phyloP scores from a whole-genome alignment of 2,329 filamentous ascomycete genomes.

The Fusarium citri region DNA sequence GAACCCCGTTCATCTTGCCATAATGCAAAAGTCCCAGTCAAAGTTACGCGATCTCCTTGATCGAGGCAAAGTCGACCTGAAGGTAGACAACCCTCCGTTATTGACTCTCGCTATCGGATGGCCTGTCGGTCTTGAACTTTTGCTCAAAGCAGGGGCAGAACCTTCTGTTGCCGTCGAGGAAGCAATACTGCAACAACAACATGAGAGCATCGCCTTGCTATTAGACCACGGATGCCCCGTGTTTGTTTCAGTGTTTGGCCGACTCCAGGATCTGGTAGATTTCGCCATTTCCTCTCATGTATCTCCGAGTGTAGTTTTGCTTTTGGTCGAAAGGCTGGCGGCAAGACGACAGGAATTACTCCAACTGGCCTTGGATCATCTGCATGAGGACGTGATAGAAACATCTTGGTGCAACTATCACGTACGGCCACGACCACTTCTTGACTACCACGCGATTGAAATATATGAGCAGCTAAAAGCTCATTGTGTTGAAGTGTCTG shows the following conservation, averaged over 20 bases:
- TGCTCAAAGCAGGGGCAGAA: neutral
- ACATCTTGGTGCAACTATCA: neutral
- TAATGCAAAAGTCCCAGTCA: fast-evolving
- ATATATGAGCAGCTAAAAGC: fast-evolving
- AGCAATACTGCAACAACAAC: neutral
- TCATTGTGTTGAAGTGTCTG: fast-evolving
- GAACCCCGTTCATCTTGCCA: neutral
- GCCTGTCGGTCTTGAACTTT: fast-evolving
- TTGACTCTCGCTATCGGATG: fast-evolving
- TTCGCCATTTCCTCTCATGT: fast-evolving
- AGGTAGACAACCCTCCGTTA: fast-evolving
- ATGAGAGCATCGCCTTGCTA: fast-evolving
- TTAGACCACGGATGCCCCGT: fast-evolving
- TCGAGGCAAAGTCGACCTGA: fast-evolving
- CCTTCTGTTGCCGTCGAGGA: fast-evolving
- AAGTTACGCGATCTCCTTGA: fast-evolving
- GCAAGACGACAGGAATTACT: neutral
- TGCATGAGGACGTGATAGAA: neutral
- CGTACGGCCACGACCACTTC: fast-evolving
- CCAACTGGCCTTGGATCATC: neutral
- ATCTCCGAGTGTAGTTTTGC: fast-evolving
- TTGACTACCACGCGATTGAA: fast-evolving
- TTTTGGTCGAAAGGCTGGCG: neutral
- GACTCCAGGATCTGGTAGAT: fast-evolving
- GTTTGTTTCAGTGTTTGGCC: fast-evolving